Conservation (phyloP, 345 rosid genomes). For the Bruguiera parviflora region DNA sequence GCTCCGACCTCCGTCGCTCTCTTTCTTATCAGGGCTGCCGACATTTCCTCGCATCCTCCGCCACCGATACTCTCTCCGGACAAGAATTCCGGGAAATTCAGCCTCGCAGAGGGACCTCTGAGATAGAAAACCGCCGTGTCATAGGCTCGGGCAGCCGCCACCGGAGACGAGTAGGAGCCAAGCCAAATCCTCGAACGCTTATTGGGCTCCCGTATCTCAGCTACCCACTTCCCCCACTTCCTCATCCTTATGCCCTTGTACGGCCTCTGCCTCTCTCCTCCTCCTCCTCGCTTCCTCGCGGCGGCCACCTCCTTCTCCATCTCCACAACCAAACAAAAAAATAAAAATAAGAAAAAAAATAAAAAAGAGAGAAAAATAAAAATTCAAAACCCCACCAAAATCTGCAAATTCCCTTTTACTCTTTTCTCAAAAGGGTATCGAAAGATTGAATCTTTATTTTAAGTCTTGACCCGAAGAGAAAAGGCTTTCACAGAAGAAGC, state of each 20-base stretch:
- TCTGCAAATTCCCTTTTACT: neutral
- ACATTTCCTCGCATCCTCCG: conserved; percentile 46
- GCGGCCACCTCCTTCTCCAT: conserved; percentile 11
- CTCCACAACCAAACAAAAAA: neutral
- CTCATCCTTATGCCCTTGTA: conserved; percentile 99
- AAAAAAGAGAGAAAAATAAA: neutral
- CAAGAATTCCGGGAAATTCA: conserved; percentile 84
- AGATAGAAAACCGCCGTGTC: conserved; percentile 93
- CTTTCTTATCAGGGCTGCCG: conserved; percentile 81
- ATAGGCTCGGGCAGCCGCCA: conserved; percentile 95
- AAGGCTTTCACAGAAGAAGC: conserved; percentile 4
- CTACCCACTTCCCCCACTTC: conserved; percentile 99
- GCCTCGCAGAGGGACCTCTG: conserved; percentile 89
- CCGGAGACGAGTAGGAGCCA: conserved; percentile 87
- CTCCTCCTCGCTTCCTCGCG: conserved; percentile 34
- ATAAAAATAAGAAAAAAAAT: neutral
- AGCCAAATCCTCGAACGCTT: conserved; percentile 95
- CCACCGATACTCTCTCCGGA: conserved; percentile 41
- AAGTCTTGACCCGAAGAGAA: neutral
- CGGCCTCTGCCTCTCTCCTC: conserved; percentile 39
- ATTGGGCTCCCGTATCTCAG: conserved; percentile 96
- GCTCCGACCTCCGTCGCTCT: conserved; percentile 93
- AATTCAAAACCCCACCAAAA: neutral
- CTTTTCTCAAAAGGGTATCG: neutral
- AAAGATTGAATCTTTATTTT: neutral